A percentile compares a stretch with the other conserved stretches of the same genome.
Conservation (phyloP, 805 yeast species). For the Metschnikowia reukaufii region DNA sequence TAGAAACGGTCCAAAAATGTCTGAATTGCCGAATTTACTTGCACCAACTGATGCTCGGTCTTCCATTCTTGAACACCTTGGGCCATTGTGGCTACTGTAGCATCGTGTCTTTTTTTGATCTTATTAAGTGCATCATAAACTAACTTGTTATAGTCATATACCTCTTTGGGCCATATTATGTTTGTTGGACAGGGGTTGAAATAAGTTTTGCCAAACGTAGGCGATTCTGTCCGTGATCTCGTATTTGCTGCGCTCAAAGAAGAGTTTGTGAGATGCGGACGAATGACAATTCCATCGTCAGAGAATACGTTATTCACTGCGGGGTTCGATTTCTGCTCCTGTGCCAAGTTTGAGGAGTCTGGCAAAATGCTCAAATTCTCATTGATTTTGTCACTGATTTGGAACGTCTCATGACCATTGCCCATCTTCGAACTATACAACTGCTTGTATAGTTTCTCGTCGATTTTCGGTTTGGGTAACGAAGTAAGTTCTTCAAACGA, state of each 20-base stretch:
- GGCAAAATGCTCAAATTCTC: conserved; percentile 2
- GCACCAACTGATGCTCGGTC: conserved; percentile 42
- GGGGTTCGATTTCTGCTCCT: conserved; percentile 31
- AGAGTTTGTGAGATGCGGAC: conserved; percentile 21
- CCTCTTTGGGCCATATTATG: conserved; percentile 70
- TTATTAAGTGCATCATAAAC: conserved; percentile 66
- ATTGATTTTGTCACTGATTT: conserved; percentile 9
- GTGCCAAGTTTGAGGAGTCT: conserved; percentile 29
- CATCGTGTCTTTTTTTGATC: conserved; percentile 85
- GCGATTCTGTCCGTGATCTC: conserved; percentile 24
- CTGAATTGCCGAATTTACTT: conserved; percentile 73
- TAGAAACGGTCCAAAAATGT: conserved; percentile 81
- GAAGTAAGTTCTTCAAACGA: conserved; percentile 80
- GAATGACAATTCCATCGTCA: conserved; percentile 53
- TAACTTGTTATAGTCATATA: conserved; percentile 63
- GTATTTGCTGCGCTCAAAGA: conserved; percentile 10
- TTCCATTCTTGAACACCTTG: conserved; percentile 94
- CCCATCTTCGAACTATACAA: conserved; percentile 21
- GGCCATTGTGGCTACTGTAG: conserved; percentile 89
- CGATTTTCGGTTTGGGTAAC: conserved; percentile 57
- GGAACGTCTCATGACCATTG: not conserved
- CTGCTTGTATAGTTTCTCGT: conserved; percentile 39
- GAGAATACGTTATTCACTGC: conserved; percentile 42
- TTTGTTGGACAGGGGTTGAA: conserved; percentile 56
- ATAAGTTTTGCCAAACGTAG: conserved; percentile 45